Percentiles rank a stretch among this genome's conserved stretches.
phyloP scores from a whole-genome alignment of 352 stramenopile species.

The Phytophthora vignae region DNA sequence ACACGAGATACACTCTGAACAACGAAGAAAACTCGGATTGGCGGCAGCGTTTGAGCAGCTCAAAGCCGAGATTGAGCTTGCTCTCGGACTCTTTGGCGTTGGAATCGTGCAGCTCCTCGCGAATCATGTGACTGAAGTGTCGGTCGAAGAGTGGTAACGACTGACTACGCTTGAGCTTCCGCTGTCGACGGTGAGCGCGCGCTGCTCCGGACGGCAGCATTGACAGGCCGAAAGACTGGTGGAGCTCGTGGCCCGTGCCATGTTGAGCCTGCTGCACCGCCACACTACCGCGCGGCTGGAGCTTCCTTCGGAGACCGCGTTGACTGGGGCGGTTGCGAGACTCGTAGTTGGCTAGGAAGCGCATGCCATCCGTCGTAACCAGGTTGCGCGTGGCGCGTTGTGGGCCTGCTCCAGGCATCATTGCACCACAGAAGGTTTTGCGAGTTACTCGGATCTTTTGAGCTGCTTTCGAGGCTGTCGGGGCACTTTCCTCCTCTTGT shows the following conservation, averaged over 20 bases:
- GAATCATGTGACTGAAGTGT: conserved; percentile 67
- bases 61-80: conserved; percentile 65
- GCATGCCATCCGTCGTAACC: conserved; percentile 66
- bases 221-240: conserved; percentile 24
- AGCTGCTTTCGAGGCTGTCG: conserved; percentile 31
- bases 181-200: conserved; percentile 29
- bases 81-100: conserved; percentile 66
- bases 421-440: conserved; percentile 53
- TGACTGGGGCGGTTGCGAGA: conserved; percentile 32
- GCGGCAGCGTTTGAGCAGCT: conserved; percentile 57
- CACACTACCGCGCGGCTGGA: conserved; percentile 15
- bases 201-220: conserved; percentile 16
- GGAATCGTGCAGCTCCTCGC: conserved; percentile 62
- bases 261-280: neutral
- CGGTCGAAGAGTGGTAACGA: conserved; percentile 70
- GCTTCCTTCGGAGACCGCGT: conserved; percentile 10
- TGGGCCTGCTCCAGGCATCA: conserved; percentile 30
- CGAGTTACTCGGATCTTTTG: conserved; percentile 32
- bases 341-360: conserved; percentile 67
- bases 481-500: conserved; percentile 22
- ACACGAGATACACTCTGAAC: conserved; percentile 57
- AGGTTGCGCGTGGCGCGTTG: conserved; percentile 37
- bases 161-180: conserved; percentile 66
- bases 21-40: conserved; percentile 68
- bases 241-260: conserved; percentile 17